These are phyloP conservation scores for Rosa rugosa DNA, from an alignment of 306 rosid species.

Conservation along the genomic window DNA sequence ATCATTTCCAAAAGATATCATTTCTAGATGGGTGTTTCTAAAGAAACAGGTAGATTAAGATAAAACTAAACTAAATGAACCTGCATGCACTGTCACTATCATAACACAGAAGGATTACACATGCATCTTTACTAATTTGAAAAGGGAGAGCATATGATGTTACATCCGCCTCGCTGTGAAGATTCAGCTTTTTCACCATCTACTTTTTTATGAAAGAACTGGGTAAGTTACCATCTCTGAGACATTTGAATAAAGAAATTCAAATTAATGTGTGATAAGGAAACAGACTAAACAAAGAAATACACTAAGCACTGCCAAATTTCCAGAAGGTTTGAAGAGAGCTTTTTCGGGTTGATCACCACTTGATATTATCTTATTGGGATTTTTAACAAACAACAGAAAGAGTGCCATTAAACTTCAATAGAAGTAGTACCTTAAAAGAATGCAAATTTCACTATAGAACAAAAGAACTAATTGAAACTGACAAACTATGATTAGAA, in stretches of 20 bases:
- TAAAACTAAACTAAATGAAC: background rate
- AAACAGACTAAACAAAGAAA: background rate
- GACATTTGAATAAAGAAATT: slow-evolving; percentile 18
- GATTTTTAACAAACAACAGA: background rate
- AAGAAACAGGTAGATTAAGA: background rate
- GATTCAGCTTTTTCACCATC: slow-evolving; percentile 49
- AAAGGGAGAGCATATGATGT: slow-evolving; percentile 6
- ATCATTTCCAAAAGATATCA: no score
- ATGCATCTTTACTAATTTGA: background rate
- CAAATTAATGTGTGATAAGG: background rate
- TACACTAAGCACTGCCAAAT: background rate
- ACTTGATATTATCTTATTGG: background rate
- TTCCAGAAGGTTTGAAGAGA: background rate
- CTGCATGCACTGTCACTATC: background rate
- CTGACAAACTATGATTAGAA: no score
- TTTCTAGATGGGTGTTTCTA: background rate
- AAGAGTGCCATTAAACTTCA: no score
- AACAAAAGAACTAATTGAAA: no score
- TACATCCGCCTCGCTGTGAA: slow-evolving; percentile 64
- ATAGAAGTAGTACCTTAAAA: no score
- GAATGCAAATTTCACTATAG: no score
- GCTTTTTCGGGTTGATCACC: background rate
- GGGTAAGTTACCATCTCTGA: slow-evolving; percentile 50
- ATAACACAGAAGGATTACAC: background rate
- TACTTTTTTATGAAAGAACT: slow-evolving; percentile 49